These are phyloP conservation scores for Litchi chinensis DNA, from an alignment of 345 rosid genomes.

Conservation along the genomic window DNA sequence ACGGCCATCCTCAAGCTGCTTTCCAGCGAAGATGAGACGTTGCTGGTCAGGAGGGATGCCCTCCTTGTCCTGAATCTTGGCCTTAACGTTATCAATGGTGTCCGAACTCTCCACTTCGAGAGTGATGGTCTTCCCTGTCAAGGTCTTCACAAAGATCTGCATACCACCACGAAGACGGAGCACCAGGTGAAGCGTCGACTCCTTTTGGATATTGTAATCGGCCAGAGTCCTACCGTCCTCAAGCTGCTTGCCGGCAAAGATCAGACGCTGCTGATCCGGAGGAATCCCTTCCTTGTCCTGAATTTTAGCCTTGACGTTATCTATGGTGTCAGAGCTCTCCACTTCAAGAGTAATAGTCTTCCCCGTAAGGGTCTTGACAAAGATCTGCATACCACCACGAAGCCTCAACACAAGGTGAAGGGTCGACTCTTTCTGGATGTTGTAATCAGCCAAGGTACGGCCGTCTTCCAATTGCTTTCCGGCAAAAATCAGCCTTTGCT, in stretches of 20 bases:
- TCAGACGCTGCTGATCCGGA: constrained; percentile 19
- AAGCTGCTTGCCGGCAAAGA: constrained; percentile 19
- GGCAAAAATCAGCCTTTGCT: constrained; percentile 18
- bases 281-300: constrained; percentile 24
- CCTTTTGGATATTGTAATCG: constrained; percentile 19
- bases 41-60: constrained; percentile 17
- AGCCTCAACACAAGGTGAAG: constrained; percentile 14
- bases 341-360: constrained; percentile 22
- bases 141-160: constrained; percentile 16
- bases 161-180: constrained; percentile 19
- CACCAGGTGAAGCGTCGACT: constrained; percentile 20
- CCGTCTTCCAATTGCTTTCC: constrained; percentile 23
- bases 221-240: constrained; percentile 22
- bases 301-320: constrained; percentile 23
- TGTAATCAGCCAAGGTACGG: constrained; percentile 21
- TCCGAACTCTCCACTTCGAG: constrained; percentile 18
- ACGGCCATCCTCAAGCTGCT: not conserved
- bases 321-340: constrained; percentile 20
- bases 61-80: constrained; percentile 17
- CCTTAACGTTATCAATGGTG: constrained; percentile 10
- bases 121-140: constrained; percentile 18
- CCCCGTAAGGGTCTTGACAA: constrained; percentile 15
- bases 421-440: constrained; percentile 20
- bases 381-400: constrained; percentile 24
- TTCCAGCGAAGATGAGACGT: not conserved